A percentile compares a stretch with the other conserved stretches of the same genome.
Conservation (phyloP, 192 early-diverging fungal genomes). For the Linnemannia hyalina region DNA sequence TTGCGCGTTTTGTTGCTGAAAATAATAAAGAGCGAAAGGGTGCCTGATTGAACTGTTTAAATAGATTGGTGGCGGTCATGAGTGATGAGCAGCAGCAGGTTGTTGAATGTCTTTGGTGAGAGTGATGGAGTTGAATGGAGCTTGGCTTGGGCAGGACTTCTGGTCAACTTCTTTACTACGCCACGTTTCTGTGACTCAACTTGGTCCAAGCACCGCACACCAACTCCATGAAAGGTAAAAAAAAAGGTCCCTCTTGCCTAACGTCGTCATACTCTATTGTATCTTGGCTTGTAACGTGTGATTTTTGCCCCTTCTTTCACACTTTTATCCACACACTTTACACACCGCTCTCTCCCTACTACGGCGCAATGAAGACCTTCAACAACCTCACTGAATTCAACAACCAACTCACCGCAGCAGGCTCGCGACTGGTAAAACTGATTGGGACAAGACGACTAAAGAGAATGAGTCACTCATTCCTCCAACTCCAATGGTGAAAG, state of each 20-base stretch:
- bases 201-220: not conserved
- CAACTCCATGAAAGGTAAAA: not conserved
- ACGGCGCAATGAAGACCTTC: slow-evolving; percentile 6
- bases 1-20: not conserved
- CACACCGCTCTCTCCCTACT: not conserved
- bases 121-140: not conserved
- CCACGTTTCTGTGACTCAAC: not conserved
- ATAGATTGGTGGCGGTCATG: not conserved
- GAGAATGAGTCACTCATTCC: slow-evolving; percentile 6
- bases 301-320: not conserved
- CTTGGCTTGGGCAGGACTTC: not conserved
- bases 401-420: slow-evolving; percentile 34
- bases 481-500: not conserved
- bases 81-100: not conserved
- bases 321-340: not conserved
- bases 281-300: not conserved
- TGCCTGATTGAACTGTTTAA: not conserved
- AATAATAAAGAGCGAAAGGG: not conserved
- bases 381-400: slow-evolving; percentile 32
- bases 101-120: not conserved
- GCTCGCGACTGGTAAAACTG: slow-evolving; percentile 24
- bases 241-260: not conserved
- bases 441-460: not conserved
- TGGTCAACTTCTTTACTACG: not conserved
- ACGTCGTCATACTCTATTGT: not conserved